Percentiles rank a stretch among this genome's conserved stretches.
phyloP scores from a whole-genome alignment of 2,329 filamentous ascomycete species.

The Penicillium occitanis region DNA sequence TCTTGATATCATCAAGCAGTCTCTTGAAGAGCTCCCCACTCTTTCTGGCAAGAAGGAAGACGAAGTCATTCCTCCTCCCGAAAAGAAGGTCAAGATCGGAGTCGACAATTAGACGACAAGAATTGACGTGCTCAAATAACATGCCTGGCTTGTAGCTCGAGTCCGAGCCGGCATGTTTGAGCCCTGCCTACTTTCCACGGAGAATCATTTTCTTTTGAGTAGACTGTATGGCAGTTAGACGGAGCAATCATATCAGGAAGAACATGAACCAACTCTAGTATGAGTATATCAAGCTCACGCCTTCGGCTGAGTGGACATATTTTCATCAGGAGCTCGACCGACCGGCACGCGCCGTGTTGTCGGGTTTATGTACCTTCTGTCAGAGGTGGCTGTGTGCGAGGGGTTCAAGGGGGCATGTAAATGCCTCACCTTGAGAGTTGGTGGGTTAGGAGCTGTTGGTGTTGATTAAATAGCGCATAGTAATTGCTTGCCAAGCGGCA shows the following conservation, averaged over 20 bases:
- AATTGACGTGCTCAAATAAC: constrained; percentile 13
- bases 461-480: constrained; percentile 10
- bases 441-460: not conserved
- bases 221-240: constrained; percentile 12
- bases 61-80: constrained; percentile 56
- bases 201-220: not conserved
- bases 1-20: constrained; percentile 74
- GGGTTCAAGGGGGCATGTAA: not conserved
- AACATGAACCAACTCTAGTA: constrained; percentile 1
- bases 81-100: constrained; percentile 62
- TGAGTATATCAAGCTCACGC: not conserved
- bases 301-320: not conserved
- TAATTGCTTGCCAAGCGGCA: constrained; percentile 1
- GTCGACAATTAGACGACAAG: constrained; percentile 31
- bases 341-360: constrained; percentile 3
- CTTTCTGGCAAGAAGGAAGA: constrained; percentile 59
- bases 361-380: constrained; percentile 5
- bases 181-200: constrained; percentile 13
- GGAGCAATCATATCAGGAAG: constrained; percentile 12
- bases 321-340: not conserved
- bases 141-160: constrained; percentile 22
- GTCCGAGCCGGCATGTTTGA: constrained; percentile 21
- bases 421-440: constrained; percentile 4
- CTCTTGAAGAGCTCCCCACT: constrained; percentile 75
- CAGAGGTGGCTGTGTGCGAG: not conserved